These are phyloP conservation scores for Neotropicomus parvogracilis DNA, from an alignment of 1,284 basidiomycete species.

Conservation along the genomic window DNA sequence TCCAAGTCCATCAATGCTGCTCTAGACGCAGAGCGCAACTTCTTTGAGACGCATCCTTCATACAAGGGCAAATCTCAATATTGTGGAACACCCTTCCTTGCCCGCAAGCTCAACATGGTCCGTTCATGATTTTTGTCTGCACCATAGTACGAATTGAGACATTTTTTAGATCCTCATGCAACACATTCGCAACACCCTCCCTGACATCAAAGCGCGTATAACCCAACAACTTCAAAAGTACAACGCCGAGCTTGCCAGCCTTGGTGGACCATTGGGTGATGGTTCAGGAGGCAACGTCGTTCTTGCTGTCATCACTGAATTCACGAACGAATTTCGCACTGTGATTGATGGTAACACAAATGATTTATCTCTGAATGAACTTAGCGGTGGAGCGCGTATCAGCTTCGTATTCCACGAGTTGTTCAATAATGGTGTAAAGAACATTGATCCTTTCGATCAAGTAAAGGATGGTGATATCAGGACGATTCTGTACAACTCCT, in stretches of 20 bases:
- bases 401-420: conserved; percentile 98
- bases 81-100: conserved; percentile 97
- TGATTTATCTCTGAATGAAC: conserved; percentile 90
- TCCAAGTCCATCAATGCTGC: conserved; percentile 83
- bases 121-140: conserved; percentile 19
- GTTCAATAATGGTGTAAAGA: conserved; percentile 94
- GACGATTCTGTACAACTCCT: conserved; percentile 94
- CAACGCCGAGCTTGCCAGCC: conserved; percentile 76
- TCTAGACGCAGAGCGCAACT: conserved; percentile 85
- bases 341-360: conserved; percentile 97
- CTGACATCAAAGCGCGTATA: conserved; percentile 96
- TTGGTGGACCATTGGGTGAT: conserved; percentile 87
- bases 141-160: conserved; percentile 8
- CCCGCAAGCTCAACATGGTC: conserved; percentile 93
- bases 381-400: conserved; percentile 96
- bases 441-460: conserved; percentile 96
- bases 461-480: conserved; percentile 98
- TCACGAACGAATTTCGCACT: conserved; percentile 93
- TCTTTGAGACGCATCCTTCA: conserved; percentile 90
- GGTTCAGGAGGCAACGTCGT: conserved; percentile 86
- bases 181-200: conserved; percentile 93
- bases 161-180: conserved; percentile 86
- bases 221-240: conserved; percentile 84
- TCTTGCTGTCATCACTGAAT: conserved; percentile 94
- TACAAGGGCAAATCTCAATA: conserved; percentile 94